Evolutionary conservation across 352 stramenopile genomes (phyloP), one percentile per base, ranked within the genome.

Genomic region (Phytophthora ohioensis): DNA sequence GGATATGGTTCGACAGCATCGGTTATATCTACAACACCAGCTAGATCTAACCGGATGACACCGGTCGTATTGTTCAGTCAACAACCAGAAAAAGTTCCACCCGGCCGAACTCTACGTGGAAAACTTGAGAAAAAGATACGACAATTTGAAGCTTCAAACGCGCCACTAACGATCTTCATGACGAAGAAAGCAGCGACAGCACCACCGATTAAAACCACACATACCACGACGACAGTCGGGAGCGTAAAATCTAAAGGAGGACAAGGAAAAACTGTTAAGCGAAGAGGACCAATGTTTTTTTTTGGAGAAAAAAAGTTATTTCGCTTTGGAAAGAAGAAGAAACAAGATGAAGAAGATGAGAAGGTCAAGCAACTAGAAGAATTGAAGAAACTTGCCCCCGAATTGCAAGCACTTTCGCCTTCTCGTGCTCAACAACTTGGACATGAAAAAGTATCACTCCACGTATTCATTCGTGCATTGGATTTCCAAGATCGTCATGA

Each of bases 51-150:
- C 1, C 21, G 21, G 21, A 27, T 10, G 3, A 39, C 15, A 7
- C 21, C 11, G 1, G 45, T 52, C 0, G 62, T 87, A 17, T 30
- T 84, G 12, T 79, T 64, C 21, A 79, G 73, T 27, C 70, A 79
- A 0, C 69, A 83, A 32, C 53, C 69, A 31, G 31, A 35, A 1
- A 90, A 90, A 58, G 67, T 53, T 12, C 31, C 67, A 0, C 30
- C 17, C 32, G 57, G 70, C 0, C 57, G 48, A 3, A 17, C 54
- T 36, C 31, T 89, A 0, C 41, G 36, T 7, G 72, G 61, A 1
- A 74, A 78, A 21, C 51, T 88, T 6, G 72, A 79, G 17, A 53
- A 75, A 3, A 87, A 82, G 27, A 36, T 82, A 0, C 30, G 60
- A 3, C 65, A 82, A 47, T 90, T 91, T 15, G 43, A 76, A 39